Percentiles rank a stretch among this genome's conserved stretches.
Evolutionary conservation across 306 rosid genomes (phyloP).

Genomic region (Malus asiatica): DNA sequence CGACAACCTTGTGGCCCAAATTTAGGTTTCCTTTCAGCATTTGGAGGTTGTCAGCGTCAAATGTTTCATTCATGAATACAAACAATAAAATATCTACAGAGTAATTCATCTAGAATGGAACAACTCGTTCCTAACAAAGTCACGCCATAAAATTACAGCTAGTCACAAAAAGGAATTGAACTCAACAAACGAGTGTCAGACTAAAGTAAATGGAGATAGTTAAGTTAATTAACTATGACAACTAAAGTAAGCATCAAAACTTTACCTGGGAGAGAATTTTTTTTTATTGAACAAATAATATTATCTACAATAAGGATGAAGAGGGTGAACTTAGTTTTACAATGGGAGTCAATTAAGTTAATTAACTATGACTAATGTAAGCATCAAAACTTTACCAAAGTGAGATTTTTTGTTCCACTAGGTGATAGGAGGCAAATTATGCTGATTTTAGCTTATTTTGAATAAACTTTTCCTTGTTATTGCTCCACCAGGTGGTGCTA

Average conservation of each 20-base stretch:
- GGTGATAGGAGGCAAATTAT: neutral
- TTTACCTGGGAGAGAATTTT: too few relatives aligned
- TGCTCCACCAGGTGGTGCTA: neutral
- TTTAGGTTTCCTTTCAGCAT: neutral
- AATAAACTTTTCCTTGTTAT: too few relatives aligned
- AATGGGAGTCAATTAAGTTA: too few relatives aligned
- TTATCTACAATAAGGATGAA: too few relatives aligned
- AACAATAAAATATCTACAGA: neutral
- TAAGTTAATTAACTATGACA: neutral
- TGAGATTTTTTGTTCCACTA: neutral
- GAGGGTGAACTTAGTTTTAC: fast-evolving
- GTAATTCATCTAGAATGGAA: neutral
- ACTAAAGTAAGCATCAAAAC: neutral
- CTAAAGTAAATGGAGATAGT: neutral
- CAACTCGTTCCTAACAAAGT: neutral
- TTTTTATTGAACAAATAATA: too few relatives aligned
- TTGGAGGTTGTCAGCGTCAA: neutral
- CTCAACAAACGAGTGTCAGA: neutral
- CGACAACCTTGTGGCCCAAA: neutral
- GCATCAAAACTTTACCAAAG: neutral
- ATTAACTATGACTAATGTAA: neutral
- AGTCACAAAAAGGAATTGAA: neutral
- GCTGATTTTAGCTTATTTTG: too few relatives aligned
- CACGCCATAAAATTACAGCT: neutral
- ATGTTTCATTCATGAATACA: neutral